These are phyloP conservation scores for Penicillium expansum DNA, from an alignment of 2,329 filamentous ascomycete genomes.

Conservation along the genomic window DNA sequence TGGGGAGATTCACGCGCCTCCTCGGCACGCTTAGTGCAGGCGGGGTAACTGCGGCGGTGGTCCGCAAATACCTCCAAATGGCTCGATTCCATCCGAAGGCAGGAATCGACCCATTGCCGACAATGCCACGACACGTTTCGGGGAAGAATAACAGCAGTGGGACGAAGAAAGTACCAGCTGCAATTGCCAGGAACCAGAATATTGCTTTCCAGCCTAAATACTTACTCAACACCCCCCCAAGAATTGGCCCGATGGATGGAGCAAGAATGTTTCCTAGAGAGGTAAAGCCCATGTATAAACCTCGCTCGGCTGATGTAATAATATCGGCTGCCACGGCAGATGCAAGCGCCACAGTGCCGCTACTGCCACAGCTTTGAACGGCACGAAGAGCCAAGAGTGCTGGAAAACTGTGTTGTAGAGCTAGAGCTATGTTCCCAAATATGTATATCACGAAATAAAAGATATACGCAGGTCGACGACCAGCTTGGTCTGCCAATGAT, in stretches of 20 bases:
- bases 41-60: not conserved
- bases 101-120: slow-evolving; percentile 33
- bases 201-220: slow-evolving; percentile 52
- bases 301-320: slow-evolving; percentile 41
- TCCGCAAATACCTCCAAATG: slow-evolving; percentile 12
- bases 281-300: slow-evolving; percentile 42
- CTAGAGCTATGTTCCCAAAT: slow-evolving; percentile 42
- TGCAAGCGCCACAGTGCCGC: slow-evolving; percentile 42
- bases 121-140: slow-evolving; percentile 36
- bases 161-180: slow-evolving; percentile 31
- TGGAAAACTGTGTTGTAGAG: slow-evolving; percentile 39
- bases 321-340: slow-evolving; percentile 44
- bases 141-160: slow-evolving; percentile 31
- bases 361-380: slow-evolving; percentile 46
- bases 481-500: slow-evolving; percentile 48
- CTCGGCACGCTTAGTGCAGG: not conserved
- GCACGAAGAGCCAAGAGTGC: slow-evolving; percentile 40
- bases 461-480: slow-evolving; percentile 50
- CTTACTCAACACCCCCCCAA: slow-evolving; percentile 50
- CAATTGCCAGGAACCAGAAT: slow-evolving; percentile 54
- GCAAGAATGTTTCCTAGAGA: slow-evolving; percentile 38
- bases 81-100: slow-evolving; percentile 32
- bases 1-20: slow-evolving; percentile 17
- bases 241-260: slow-evolving; percentile 50
- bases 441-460: slow-evolving; percentile 46